Evolutionary conservation across 2,329 filamentous ascomycete genomes (phyloP).

Genomic region (Verticillium albo-atrum): DNA sequence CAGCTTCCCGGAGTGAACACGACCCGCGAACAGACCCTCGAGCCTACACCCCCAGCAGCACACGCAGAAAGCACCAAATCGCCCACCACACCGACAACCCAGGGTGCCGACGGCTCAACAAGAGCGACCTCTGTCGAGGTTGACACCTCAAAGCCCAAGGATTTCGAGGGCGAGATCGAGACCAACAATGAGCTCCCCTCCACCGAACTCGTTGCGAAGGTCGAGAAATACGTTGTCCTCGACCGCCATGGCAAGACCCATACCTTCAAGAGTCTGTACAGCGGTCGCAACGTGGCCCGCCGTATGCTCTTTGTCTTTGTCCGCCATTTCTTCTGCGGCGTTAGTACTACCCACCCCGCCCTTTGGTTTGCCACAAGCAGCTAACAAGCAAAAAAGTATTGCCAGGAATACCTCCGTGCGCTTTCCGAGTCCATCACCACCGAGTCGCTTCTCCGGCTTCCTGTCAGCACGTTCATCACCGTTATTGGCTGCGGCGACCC

Average conservation of each 20-base stretch:
- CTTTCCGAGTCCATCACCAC: slow-evolving; percentile 56
- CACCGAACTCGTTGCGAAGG: slow-evolving; percentile 39
- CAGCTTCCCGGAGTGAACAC: not conserved
- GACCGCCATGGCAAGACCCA: slow-evolving; percentile 56
- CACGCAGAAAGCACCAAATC: slow-evolving; percentile 2
- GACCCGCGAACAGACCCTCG: not conserved
- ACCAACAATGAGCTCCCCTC: slow-evolving; percentile 54
- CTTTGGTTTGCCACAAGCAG: not conserved
- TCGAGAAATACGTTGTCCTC: slow-evolving; percentile 54
- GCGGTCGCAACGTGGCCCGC: slow-evolving; percentile 45
- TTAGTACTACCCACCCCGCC: slow-evolving; percentile 35
- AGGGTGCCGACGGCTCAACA: slow-evolving; percentile 1
- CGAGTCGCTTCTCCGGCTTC: slow-evolving; percentile 42
- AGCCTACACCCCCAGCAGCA: not conserved
- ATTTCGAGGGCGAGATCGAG: slow-evolving; percentile 52
- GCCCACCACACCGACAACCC: slow-evolving; percentile 5
- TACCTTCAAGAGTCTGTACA: slow-evolving; percentile 60
- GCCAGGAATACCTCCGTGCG: slow-evolving; percentile 67
- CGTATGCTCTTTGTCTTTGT: slow-evolving; percentile 69
- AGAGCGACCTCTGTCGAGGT: slow-evolving; percentile 22
- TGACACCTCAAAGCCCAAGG: slow-evolving; percentile 36
- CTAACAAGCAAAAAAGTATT: slow-evolving; percentile 47
- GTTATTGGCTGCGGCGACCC: slow-evolving; percentile 71
- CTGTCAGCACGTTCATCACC: slow-evolving; percentile 57
- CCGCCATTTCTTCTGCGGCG: slow-evolving; percentile 76